These are phyloP conservation scores for Backusella australiensis DNA, from an alignment of 192 early-diverging fungal genomes.

Conservation along the genomic window DNA sequence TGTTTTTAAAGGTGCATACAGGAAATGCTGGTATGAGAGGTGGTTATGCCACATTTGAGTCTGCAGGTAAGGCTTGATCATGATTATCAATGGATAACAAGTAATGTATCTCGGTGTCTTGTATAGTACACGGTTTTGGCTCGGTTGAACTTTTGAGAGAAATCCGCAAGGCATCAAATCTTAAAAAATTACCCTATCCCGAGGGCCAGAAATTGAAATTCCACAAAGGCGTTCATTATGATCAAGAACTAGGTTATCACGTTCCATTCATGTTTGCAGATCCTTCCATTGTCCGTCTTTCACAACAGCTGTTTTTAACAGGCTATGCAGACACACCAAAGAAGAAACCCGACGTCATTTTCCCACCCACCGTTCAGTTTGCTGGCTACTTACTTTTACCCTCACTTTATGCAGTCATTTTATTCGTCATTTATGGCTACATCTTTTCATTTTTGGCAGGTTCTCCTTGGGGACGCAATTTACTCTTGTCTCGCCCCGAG, in stretches of 20 bases:
- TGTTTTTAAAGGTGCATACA: conserved; percentile 51
- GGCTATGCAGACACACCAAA: conserved; percentile 34
- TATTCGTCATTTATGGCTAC: conserved; percentile 14
- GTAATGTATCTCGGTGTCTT: conserved; percentile 2
- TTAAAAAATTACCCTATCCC: conserved; percentile 38
- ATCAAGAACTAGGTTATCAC: conserved; percentile 47
- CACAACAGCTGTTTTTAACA: conserved; percentile 52
- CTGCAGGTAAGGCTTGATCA: conserved; percentile 40
- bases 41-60: conserved; percentile 67
- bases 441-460: conserved; percentile 48
- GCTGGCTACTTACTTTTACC: conserved; percentile 57
- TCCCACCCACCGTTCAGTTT: conserved; percentile 56
- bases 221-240: conserved; percentile 43
- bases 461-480: conserved; percentile 51
- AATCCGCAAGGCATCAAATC: conserved; percentile 41
- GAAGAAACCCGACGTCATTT: conserved; percentile 33
- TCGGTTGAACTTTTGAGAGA: conserved; percentile 41
- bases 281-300: conserved; percentile 47
- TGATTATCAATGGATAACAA: not conserved
- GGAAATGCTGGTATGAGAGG: conserved; percentile 48
- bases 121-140: conserved; percentile 42
- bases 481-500: conserved; percentile 56
- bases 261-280: conserved; percentile 55
- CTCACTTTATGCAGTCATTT: conserved; percentile 24
- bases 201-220: conserved; percentile 49